Evolutionary conservation across 169 alveolate genomes (phyloP), one percentile per base, ranked within the genome.

Genomic region (Cryptosporidium sp.): DNA sequence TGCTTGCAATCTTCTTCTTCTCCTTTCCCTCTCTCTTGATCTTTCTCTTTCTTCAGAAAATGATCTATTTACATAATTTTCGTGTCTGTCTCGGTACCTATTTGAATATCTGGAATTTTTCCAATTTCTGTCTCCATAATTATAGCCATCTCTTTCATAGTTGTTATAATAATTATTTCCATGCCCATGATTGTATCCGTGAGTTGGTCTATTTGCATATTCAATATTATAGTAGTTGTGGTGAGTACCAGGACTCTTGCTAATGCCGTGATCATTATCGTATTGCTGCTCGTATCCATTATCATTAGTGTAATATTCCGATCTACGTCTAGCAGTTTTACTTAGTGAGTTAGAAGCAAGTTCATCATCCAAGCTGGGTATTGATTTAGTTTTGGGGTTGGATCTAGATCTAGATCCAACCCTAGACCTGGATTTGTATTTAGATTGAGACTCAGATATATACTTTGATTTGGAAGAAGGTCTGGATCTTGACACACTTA

Each of bases 21-120:
- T 33, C 16, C 95, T 45, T 68, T 93, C 95, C 1, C 95, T 80
- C 62, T 91, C 94, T 5, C 95, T 73, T 0, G 95, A 93, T 33
- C 94, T 59, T 75, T 86, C 89, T 62, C 89, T 59, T 41, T 80
- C 89, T 18, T 43, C 55, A 21, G 43, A 35, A 65, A 62, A 80
- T n/a, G 89, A 80, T 50, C n/a, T 29, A 14, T 14, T 41, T 3
- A n/a, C 31, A 35, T 37, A 18, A 26, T 39, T 37, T 9, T 37
- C 31, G 7, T 26, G 9, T 65, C 71, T 65, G 1, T 59, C 86
- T 73, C 59, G 43, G 35, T 55, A 59, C 51, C 39, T 59, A 52
- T n/a, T 18, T 9, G 55, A 14, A 37, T 51, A 37, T 55, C 59
- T 39, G 0, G 50, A 5, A n/a, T 61, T 50, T 8, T n/a, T 41